phyloP scores from a whole-genome alignment of 164 flowering plant genomes.

The Annona squamosa region DNA sequence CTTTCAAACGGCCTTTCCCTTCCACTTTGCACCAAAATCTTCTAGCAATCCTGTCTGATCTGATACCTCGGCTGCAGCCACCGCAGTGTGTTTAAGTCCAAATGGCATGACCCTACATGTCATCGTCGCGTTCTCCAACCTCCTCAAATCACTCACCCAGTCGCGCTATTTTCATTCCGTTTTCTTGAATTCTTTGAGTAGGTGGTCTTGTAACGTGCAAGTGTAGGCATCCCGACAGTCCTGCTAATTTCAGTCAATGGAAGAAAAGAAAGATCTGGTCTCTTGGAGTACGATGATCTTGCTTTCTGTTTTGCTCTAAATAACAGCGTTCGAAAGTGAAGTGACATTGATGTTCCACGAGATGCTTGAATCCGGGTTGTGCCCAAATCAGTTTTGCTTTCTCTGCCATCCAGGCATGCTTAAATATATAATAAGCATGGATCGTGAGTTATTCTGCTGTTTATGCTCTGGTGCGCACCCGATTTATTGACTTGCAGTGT shows the following conservation, averaged over 20 bases:
- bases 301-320: conserved; percentile 50
- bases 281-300: conserved; percentile 75
- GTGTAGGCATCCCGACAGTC: conserved; percentile 33
- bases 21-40: conserved; percentile 12
- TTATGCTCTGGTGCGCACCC: conserved; percentile 55
- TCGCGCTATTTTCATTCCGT: conserved; percentile 42
- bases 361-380: conserved; percentile 47
- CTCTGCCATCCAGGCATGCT: conserved; percentile 61
- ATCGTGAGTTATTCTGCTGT: conserved; percentile 51
- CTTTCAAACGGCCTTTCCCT: conserved; percentile 11
- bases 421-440: conserved; percentile 18
- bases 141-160: conserved; percentile 73
- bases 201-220: conserved; percentile 59
- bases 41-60: conserved; percentile 29
- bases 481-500: conserved; percentile 51
- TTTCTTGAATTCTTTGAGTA: conserved; percentile 49
- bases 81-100: conserved; percentile 52
- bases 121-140: conserved; percentile 40
- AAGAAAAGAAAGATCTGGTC: conserved; percentile 41
- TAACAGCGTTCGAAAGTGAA: conserved; percentile 19
- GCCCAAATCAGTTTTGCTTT: conserved; percentile 67
- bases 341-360: conserved; percentile 38
- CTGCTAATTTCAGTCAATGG: conserved; percentile 38
- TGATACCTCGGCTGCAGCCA: conserved; percentile 34
- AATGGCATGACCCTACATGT: conserved; percentile 37